Conservation (phyloP, 1,139 yeast species). For the Candida glucosophila region DNA sequence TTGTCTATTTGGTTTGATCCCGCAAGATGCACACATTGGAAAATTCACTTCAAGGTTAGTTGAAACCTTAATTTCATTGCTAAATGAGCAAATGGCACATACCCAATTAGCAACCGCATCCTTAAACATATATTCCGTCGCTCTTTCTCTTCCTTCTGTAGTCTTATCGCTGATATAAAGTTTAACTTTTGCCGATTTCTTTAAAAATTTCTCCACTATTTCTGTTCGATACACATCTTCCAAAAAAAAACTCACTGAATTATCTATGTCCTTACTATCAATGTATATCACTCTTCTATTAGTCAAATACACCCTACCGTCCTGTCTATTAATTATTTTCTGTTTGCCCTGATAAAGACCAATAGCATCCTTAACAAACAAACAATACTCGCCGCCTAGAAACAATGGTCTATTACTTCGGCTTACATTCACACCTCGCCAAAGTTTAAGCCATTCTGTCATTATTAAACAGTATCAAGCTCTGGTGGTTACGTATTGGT, state of each 20-base stretch:
- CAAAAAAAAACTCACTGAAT: constrained; percentile 45
- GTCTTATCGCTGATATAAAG: constrained; percentile 12
- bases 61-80: constrained; percentile 40
- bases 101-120: constrained; percentile 43
- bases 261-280: constrained; percentile 38
- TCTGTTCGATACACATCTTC: constrained; percentile 36
- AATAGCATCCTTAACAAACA: constrained; percentile 44
- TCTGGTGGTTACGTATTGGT: no score
- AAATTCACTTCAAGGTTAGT: constrained; percentile 21
- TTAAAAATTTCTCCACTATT: constrained; percentile 55
- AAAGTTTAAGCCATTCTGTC: constrained; percentile 13
- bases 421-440: constrained; percentile 33
- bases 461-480: constrained; percentile 1
- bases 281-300: constrained; percentile 65
- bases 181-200: constrained; percentile 72
- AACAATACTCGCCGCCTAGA: constrained; percentile 28
- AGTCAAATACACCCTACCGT: constrained; percentile 75
- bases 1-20: constrained; percentile 37
- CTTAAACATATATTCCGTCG: no score
- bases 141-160: no score
- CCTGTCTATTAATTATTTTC: constrained; percentile 56
- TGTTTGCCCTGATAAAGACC: constrained; percentile 67
- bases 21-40: constrained; percentile 70
- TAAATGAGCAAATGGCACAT: constrained; percentile 75
- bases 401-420: constrained; percentile 42